Evolutionary conservation across 345 rosid genomes (phyloP).

Genomic region (Acer yangbiense): DNA sequence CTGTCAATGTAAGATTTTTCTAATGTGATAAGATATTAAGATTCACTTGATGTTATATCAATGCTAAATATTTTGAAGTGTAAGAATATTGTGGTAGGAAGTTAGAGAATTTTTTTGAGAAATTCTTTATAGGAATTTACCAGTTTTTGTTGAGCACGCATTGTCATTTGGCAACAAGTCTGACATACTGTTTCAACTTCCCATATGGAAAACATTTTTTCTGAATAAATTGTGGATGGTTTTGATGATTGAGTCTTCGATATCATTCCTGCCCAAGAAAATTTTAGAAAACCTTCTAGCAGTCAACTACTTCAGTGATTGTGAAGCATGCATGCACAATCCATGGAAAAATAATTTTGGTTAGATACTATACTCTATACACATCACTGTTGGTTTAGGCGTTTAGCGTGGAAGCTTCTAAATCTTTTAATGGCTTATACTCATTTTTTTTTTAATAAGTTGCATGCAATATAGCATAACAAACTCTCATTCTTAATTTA

Average conservation of each 20-base stretch:
- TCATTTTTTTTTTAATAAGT: not conserved
- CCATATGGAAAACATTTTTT: not conserved
- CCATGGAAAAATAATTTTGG: not conserved
- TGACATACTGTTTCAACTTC: too few relatives aligned
- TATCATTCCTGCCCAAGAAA: not conserved
- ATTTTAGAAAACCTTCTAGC: not conserved
- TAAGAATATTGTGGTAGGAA: not conserved
- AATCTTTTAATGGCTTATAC: not conserved
- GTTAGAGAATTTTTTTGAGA: not conserved
- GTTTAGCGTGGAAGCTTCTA: not conserved
- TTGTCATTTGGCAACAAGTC: too few relatives aligned
- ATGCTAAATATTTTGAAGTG: not conserved
- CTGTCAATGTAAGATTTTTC: conserved; percentile 73
- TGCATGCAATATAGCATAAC: not conserved
- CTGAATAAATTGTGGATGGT: not conserved
- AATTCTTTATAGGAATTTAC: not conserved
- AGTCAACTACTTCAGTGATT: not conserved
- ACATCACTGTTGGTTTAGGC: not conserved
- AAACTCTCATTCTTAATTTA: not conserved
- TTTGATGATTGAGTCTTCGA: not conserved
- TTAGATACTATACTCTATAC: not conserved
- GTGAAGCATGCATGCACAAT: not conserved
- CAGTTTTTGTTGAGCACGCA: not conserved
- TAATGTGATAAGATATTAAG: not conserved
- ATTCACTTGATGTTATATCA: not conserved